Evolutionary conservation across 2,329 filamentous ascomycete species (phyloP).

Genomic region (Thielaviopsis ethacetica): DNA sequence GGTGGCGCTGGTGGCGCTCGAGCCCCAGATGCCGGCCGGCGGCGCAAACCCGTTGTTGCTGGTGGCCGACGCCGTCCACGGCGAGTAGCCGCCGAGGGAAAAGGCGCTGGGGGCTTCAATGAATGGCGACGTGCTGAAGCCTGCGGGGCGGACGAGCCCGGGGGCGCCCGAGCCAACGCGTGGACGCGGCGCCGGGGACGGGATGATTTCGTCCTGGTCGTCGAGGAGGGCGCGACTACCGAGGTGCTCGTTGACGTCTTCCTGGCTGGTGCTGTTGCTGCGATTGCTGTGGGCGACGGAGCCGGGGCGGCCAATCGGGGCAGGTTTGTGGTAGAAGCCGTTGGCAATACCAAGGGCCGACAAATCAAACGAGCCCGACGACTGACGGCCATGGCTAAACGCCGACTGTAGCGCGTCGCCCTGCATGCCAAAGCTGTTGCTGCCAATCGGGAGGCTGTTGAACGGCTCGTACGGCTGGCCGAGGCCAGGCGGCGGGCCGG

Average conservation of each 20-base stretch:
- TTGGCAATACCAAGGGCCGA: slow-evolving; percentile 19
- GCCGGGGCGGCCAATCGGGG: slow-evolving; percentile 74
- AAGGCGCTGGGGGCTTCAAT: slow-evolving; percentile 24
- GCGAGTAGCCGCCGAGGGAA: slow-evolving; percentile 20
- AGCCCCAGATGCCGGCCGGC: slow-evolving; percentile 6
- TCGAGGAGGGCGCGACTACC: slow-evolving; percentile 80
- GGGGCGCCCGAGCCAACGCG: slow-evolving; percentile 15
- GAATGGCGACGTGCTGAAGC: slow-evolving; percentile 17
- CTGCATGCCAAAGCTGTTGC: not conserved
- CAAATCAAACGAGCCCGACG: slow-evolving; percentile 51
- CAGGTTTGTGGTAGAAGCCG: slow-evolving; percentile 32
- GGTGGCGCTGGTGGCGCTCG: slow-evolving; percentile 20
- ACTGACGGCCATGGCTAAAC: slow-evolving; percentile 55
- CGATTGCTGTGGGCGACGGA: slow-evolving; percentile 42
- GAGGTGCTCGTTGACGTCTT: slow-evolving; percentile 64
- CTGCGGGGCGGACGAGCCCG: slow-evolving; percentile 1
- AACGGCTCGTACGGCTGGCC: slow-evolving; percentile 5
- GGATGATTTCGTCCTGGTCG: slow-evolving; percentile 26
- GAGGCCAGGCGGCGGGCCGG: slow-evolving; percentile 14
- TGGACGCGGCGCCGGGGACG: slow-evolving; percentile 1
- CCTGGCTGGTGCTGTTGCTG: slow-evolving; percentile 18
- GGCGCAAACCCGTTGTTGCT: slow-evolving; percentile 6
- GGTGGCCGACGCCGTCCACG: slow-evolving; percentile 19
- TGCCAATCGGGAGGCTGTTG: slow-evolving; percentile 3
- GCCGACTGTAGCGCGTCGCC: slow-evolving; percentile 13